Base-by-base conservation (phyloP, 495 filamentous ascomycete genomes). In the Bacidia rubella region DNA sequence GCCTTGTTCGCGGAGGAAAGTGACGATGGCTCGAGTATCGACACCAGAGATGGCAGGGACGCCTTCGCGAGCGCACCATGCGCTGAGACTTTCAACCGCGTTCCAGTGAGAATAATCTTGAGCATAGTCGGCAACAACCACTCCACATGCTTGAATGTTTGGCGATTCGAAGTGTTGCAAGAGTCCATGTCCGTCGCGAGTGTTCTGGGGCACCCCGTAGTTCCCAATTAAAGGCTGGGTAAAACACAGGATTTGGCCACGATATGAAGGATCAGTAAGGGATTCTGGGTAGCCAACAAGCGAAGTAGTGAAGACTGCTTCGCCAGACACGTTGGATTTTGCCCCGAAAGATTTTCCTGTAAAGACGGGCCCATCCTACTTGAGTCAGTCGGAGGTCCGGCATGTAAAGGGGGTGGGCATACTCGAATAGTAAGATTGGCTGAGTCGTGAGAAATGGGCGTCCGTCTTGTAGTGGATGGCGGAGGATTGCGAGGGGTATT, bases 151-250 rank as follows among this genome's bases (percentile, higher is more conserved):
- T 71, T 99, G 92, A 59, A 99, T 89, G 68, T 96, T 82, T 39
- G 92, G 61, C 2, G 54, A 57, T 39, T 63, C 59, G 49, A 63
- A 62, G 38, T 63, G 54, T 49, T 53, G 46, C 35, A 62, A 41
- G 3, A 63, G 46, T 17, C 57, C 57, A 24, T 62, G 46, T 27
- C 57, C 54, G 41, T 63, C 61, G 47, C 87, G 80, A 61, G 75
- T 76, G 27, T 73, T 75, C 12, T 85, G 87, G 2, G 88, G 89
- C 1, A 95, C 88, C 60, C 92, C 92, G 63, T 99, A 99, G 74
- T 99, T 99, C 58, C 92, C 92, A 66, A 99, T 95, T 57, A 99
- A 72, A n/a, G 92, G 92, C 65, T 94, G 87, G 51, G 92, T 99
- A 75, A 99, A 95, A 62, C 97, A 90, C 0, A 62, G 73, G 53